Evolutionary conservation across 192 early-diverging fungal genomes (phyloP), one percentile per base, ranked within the genome.

Genomic region (Entomortierella beljakovae): DNA sequence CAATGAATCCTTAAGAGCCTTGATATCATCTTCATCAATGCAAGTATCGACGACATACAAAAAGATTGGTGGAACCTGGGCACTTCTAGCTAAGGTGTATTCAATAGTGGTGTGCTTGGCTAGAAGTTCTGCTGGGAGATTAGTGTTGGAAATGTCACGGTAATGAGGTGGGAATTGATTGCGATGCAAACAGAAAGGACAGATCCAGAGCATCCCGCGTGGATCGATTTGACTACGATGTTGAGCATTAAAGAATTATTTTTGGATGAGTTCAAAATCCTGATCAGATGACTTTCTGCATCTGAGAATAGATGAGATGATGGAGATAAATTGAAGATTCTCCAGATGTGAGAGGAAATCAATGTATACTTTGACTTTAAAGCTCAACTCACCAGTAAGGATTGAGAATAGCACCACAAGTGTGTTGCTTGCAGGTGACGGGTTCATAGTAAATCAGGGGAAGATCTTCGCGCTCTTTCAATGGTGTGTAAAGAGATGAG

Each of bases 121-220:
- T 65, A 96, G 80, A 40, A 99, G 85, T 81, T 99, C 98, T 32
- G 95, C 92, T 3, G 98, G 98, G 52, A 99, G 88, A 65, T 97
- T 96, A 64, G 89, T 91, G 33, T 88, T 90, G 48, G 93, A 93
- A 72, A 99, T 97, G 81, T 99, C 96, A 73, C 92, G 92, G 80
- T 99, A 99, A 67, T 99, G 97, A 70, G 96, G 93, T 28, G 98
- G 97, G 73, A 99, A 94, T 73, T 94, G 94, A 83, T 98, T 99
- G 46, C 98, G 91, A 75, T 95, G 93, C 77, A 98, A 82, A 73
- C 98, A 98, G 82, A 99, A 97, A n/a, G 98, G 95, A 71, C 98
- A 99, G 64, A 97, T 96, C 98, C 98, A 99, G 32, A 98, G 86
- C 82, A 96, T 96, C 13, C 90, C 93, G 37, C 95, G 95, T 23